These are phyloP conservation scores for Mrakia frigida DNA, from an alignment of 768 basidiomycete genomes.

Conservation along the genomic window DNA sequence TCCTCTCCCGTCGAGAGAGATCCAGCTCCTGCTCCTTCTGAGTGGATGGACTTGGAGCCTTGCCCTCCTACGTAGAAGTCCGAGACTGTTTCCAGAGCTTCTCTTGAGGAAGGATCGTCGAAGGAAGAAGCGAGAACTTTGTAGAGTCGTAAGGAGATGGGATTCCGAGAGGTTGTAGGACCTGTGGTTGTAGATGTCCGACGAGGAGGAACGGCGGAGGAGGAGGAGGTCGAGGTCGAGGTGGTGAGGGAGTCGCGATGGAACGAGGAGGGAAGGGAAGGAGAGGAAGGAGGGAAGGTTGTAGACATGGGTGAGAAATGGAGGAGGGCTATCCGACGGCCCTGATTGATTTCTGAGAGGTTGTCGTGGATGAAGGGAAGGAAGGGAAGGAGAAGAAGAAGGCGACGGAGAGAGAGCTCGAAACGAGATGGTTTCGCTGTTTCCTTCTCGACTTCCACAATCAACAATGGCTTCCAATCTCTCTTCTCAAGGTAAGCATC, in stretches of 20 bases:
- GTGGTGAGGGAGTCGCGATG: neutral
- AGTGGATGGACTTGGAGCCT: neutral
- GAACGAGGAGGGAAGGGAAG: conserved; percentile 7
- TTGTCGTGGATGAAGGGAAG: conserved; percentile 1
- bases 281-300: neutral
- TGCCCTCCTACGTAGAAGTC: conserved; percentile 56
- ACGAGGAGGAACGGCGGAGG: neutral
- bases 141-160: conserved; percentile 79
- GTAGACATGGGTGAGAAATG: neutral
- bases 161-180: conserved; percentile 43
- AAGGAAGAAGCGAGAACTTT: conserved; percentile 70
- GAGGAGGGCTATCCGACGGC: conserved; percentile 7
- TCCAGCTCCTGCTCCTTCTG: conserved; percentile 33
- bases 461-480: conserved; percentile 2
- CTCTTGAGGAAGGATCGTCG: conserved; percentile 47
- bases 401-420: neutral
- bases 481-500: neutral
- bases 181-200: neutral
- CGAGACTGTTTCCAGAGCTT: conserved; percentile 77
- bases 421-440: neutral
- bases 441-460: too few relatives aligned
- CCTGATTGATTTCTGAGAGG: neutral
- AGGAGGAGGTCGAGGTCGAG: too few relatives aligned
- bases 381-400: neutral
- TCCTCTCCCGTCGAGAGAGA: conserved; percentile 32